These are phyloP conservation scores for Penicillium steckii DNA, from an alignment of 495 filamentous ascomycete species.

Conservation along the genomic window DNA sequence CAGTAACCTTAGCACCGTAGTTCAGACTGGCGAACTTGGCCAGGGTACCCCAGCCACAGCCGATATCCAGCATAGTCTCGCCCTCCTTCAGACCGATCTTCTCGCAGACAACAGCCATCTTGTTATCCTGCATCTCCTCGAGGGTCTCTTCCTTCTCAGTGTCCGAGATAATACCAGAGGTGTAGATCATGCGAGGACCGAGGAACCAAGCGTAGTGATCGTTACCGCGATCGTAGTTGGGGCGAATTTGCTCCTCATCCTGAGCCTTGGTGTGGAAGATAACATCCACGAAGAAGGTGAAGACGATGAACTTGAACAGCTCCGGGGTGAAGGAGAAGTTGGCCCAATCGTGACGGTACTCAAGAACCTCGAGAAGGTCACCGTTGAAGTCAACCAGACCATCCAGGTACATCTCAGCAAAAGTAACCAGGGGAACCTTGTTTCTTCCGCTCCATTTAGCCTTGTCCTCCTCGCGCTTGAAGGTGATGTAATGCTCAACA, in stretches of 20 bases:
- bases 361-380: slow-evolving; percentile 57
- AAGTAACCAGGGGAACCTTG: slow-evolving; percentile 65
- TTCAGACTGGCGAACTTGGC: slow-evolving; percentile 75
- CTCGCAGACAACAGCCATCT: slow-evolving; percentile 80
- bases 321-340: slow-evolving; percentile 73
- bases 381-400: slow-evolving; percentile 65
- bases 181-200: slow-evolving; percentile 89
- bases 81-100: slow-evolving; percentile 73
- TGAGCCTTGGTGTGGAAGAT: slow-evolving; percentile 78
- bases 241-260: slow-evolving; percentile 85
- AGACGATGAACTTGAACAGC: slow-evolving; percentile 69
- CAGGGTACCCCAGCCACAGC: slow-evolving; percentile 86
- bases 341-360: slow-evolving; percentile 68
- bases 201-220: slow-evolving; percentile 91
- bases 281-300: slow-evolving; percentile 70
- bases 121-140: slow-evolving; percentile 88
- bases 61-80: slow-evolving; percentile 76
- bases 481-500: slow-evolving; percentile 63
- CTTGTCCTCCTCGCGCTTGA: slow-evolving; percentile 56
- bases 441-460: slow-evolving; percentile 58
- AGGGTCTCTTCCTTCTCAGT: slow-evolving; percentile 72
- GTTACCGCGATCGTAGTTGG: slow-evolving; percentile 84
- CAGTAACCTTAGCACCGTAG: slow-evolving; percentile 75
- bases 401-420: slow-evolving; percentile 67
- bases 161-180: slow-evolving; percentile 78